These are phyloP conservation scores for Claviceps humidiphila DNA, from an alignment of 2,329 filamentous ascomycete species.

Conservation along the genomic window DNA sequence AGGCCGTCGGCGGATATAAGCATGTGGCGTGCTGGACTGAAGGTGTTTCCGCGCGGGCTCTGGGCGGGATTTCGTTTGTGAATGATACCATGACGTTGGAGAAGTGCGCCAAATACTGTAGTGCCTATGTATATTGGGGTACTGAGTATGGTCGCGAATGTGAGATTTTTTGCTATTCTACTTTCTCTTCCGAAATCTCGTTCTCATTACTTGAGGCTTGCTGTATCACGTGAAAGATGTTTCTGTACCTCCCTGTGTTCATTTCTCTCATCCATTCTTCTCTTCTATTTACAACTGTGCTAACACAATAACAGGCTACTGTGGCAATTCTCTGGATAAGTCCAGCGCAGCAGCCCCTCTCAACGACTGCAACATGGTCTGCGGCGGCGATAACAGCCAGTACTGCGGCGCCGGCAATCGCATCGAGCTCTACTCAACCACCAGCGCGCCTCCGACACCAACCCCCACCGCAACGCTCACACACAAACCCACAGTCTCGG, in stretches of 20 bases:
- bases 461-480: conserved; percentile 14
- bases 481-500: conserved; percentile 12
- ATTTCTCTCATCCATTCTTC: neutral
- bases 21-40: conserved; percentile 38
- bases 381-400: conserved; percentile 26
- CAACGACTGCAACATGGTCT: conserved; percentile 24
- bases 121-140: conserved; percentile 33
- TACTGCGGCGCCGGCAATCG: conserved; percentile 30
- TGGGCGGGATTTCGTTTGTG: conserved; percentile 25
- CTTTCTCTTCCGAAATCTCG: neutral
- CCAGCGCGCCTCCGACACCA: conserved; percentile 18
- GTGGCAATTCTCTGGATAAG: conserved; percentile 27
- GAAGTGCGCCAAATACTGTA: conserved; percentile 32
- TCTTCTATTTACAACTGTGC: neutral
- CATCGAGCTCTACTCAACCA: conserved; percentile 30
- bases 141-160: conserved; percentile 40
- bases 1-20: conserved; percentile 28
- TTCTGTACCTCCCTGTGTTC: too few relatives aligned
- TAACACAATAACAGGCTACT: conserved; percentile 24
- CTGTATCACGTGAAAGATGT: too few relatives aligned
- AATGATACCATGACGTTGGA: conserved; percentile 38
- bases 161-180: conserved; percentile 11
- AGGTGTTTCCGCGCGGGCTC: conserved; percentile 28
- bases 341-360: conserved; percentile 16
- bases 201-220: too few relatives aligned